These are phyloP conservation scores for Pseudotsuga menziesii DNA, from an alignment of 75 land plant species.

Conservation along the genomic window DNA sequence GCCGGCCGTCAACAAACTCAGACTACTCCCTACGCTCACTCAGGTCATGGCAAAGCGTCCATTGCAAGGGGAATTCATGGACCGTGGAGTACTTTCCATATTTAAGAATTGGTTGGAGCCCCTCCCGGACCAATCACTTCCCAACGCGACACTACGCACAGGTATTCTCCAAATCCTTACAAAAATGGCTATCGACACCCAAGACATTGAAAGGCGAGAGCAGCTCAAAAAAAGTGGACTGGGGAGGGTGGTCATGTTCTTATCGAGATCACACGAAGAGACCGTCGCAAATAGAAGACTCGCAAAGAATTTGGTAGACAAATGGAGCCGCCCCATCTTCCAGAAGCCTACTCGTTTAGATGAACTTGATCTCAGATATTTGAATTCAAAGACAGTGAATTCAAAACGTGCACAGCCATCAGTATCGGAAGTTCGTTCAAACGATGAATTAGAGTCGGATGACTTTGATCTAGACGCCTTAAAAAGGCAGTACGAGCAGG, in stretches of 20 bases:
- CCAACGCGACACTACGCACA: constrained; percentile 24
- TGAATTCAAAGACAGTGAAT: too few relatives aligned
- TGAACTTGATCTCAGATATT: too few relatives aligned
- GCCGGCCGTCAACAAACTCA: constrained; percentile 30
- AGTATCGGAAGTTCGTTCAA: too few relatives aligned
- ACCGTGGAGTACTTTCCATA: constrained; percentile 20
- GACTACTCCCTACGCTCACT: constrained; percentile 18
- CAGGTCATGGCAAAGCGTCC: constrained; percentile 24
- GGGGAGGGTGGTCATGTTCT: background rate
- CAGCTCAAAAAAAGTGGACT: background rate
- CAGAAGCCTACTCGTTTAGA: too few relatives aligned
- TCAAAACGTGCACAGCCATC: too few relatives aligned
- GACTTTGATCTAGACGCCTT: too few relatives aligned
- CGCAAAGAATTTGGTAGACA: background rate
- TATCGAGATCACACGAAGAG: background rate
- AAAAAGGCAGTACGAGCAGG: too few relatives aligned
- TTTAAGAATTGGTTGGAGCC: constrained; percentile 41
- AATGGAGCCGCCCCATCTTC: background rate
- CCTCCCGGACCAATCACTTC: constrained; percentile 33
- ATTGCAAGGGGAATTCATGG: constrained; percentile 27
- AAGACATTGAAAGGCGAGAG: background rate
- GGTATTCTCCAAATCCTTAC: constrained; percentile 9
- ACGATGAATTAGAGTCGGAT: too few relatives aligned
- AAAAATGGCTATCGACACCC: background rate
- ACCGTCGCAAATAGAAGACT: background rate